Evolutionary conservation across 148 eudicot species (phyloP), one percentile per base, ranked within the genome.

Genomic region (Beta vulgaris): DNA sequence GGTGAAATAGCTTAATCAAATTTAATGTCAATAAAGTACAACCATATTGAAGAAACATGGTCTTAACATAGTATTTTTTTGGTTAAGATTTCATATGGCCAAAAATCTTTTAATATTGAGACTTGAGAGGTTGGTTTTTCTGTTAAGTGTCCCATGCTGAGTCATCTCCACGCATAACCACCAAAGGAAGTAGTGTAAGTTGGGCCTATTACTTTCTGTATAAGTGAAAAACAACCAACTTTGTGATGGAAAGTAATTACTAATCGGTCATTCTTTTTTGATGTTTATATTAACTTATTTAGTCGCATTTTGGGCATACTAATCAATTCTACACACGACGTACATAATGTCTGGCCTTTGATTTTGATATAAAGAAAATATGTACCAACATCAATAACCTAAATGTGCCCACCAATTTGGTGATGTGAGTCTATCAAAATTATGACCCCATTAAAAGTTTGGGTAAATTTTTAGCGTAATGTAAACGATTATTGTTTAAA

Each of bases 161-260:
- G 77, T 85, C 87, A 85, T 35, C 59, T 74, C 87, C 85, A 79
- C 83, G 83, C 70, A 79, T 31, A 58, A 68, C 28, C 82, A 69
- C 48, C 66, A 60, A 37, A 7, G 13, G 3, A 28, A n/a, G 32
- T n/a, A 21, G 31, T 42, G 68, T 64, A 80, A 43, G 72, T 76
- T 76, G 72, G 79, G 79, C 65, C 76, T 42, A 54, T 67, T 26
- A 36, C 76, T 75, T 80, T 63, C 54, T 75, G 18, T 80, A 11
- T 75, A 70, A 36, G 48, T 71, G 76, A 71, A 76, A 74, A 75
- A 68, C 57, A 44, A 44, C 63, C 15, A 65, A 74, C 69, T 46
- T 61, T 70, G 51, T 61, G 35, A 69, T 61, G 63, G 35, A 62
- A 79, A 39, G 63, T 61, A 25, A 51, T 39, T 39, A 73, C n/a